A percentile compares a stretch with the other conserved stretches of the same genome.
Evolutionary conservation across 139 green algal species (phyloP).

Genomic region (Pycnococcus provasolii): DNA sequence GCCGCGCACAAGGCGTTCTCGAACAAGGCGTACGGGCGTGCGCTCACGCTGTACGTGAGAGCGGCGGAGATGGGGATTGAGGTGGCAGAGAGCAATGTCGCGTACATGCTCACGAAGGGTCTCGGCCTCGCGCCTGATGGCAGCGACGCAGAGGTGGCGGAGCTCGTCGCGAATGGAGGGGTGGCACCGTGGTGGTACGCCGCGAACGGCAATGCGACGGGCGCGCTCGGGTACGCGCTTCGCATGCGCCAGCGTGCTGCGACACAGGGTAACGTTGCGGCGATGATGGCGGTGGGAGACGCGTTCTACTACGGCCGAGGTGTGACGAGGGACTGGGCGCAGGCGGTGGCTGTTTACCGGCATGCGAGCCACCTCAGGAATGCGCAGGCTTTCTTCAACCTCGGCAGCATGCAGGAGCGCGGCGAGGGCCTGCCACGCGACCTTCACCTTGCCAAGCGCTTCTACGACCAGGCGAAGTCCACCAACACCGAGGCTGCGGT

Average conservation of each 20-base stretch:
- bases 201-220: neutral
- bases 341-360: constrained; percentile 16
- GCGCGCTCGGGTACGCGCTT: constrained; percentile 26
- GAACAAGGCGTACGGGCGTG: constrained; percentile 13
- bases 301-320: constrained; percentile 74
- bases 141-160: neutral
- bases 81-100: constrained; percentile 78
- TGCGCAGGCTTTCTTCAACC: constrained; percentile 81
- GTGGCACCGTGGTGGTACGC: neutral
- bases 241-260: constrained; percentile 53
- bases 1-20: constrained; percentile 34
- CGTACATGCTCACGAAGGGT: constrained; percentile 69
- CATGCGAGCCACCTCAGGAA: constrained; percentile 10
- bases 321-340: constrained; percentile 30
- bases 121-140: neutral
- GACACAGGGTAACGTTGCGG: constrained; percentile 58
- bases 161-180: neutral
- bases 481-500: constrained; percentile 33
- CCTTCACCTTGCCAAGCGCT: constrained; percentile 58
- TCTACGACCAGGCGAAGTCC: constrained; percentile 48
- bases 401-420: constrained; percentile 84
- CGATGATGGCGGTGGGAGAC: constrained; percentile 67
- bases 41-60: constrained; percentile 62
- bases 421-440: constrained; percentile 65
- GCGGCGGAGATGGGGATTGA: constrained; percentile 77